These are phyloP conservation scores for Fistulifera solaris DNA, from an alignment of 108 stramenopile genomes.

Conservation along the genomic window DNA sequence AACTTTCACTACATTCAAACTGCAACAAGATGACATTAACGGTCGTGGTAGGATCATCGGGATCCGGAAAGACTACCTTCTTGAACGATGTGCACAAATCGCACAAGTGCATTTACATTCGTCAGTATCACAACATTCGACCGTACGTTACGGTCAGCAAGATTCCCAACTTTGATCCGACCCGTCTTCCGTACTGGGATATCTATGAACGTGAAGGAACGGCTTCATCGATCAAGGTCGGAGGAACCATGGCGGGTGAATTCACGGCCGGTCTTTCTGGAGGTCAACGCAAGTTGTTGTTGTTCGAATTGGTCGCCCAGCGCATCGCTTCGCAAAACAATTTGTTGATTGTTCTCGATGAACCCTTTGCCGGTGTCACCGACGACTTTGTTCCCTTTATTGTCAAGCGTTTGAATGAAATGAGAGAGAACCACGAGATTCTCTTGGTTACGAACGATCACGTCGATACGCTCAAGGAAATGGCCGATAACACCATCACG, in stretches of 20 bases:
- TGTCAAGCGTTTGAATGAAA: constrained; percentile 31
- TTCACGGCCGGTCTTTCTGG: constrained; percentile 58
- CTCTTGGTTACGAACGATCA: constrained; percentile 71
- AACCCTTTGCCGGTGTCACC: constrained; percentile 64
- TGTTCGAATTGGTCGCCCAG: constrained; percentile 62
- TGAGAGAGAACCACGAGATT: constrained; percentile 54
- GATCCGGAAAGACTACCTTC: constrained; percentile 57
- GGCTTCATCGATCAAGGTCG: constrained; percentile 34
- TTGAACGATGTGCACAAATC: constrained; percentile 57
- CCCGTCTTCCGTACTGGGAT: constrained; percentile 57
- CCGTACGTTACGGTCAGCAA: constrained; percentile 44
- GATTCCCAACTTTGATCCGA: constrained; percentile 63
- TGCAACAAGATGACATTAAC: constrained; percentile 10
- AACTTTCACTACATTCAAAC: too few species aligned
- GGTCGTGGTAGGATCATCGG: constrained; percentile 9
- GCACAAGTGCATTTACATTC: constrained; percentile 66
- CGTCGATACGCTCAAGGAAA: constrained; percentile 37
- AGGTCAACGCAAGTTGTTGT: constrained; percentile 52
- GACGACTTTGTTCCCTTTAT: constrained; percentile 71
- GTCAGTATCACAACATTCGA: constrained; percentile 65
- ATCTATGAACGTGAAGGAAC: constrained; percentile 49
- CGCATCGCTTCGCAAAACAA: constrained; percentile 31
- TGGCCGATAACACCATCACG: constrained; percentile 60
- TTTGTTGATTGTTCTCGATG: constrained; percentile 48
- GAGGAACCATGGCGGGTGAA: constrained; percentile 66